Conservation (phyloP, 805 yeast genomes). For the Candida yuanshanica region DNA sequence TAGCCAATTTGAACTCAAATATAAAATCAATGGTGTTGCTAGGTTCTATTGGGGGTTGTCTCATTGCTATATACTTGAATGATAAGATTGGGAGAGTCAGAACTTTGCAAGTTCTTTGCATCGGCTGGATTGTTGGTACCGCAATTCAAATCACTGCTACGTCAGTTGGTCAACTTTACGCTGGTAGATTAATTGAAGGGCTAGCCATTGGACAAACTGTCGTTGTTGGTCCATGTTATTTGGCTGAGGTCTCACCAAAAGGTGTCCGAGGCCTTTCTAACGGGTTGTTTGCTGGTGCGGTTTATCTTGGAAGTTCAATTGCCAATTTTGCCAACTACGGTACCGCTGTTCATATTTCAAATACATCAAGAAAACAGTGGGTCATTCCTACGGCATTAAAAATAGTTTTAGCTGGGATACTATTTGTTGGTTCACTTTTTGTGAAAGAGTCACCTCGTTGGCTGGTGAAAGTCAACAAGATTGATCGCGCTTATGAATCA, state of each 20-base stretch:
- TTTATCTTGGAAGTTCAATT: constrained; percentile 48
- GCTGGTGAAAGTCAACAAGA: constrained; percentile 33
- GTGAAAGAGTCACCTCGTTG: constrained; percentile 47
- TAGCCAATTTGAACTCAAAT: constrained; percentile 45
- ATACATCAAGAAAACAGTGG: constrained; percentile 41
- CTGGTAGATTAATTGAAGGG: constrained; percentile 52
- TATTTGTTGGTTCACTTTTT: constrained; percentile 37
- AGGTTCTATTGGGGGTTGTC: constrained; percentile 51
- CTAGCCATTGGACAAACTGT: constrained; percentile 52
- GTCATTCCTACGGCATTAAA: constrained; percentile 43
- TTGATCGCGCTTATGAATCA: constrained; percentile 35
- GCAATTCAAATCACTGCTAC: constrained; percentile 43
- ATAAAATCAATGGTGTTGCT: constrained; percentile 55
- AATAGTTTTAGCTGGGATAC: constrained; percentile 40
- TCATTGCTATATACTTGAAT: constrained; percentile 42
- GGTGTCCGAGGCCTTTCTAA: constrained; percentile 46
- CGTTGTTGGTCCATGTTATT: constrained; percentile 49
- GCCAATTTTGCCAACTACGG: constrained; percentile 49
- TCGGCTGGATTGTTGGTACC: constrained; percentile 40
- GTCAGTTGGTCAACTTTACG: constrained; percentile 44
- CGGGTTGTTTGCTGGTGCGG: constrained; percentile 52
- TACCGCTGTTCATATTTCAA: constrained; percentile 39
- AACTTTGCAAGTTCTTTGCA: constrained; percentile 38
- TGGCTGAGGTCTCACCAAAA: constrained; percentile 50
- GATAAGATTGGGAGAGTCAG: constrained; percentile 49